phyloP scores from a whole-genome alignment of 75 land plant species.

The Sequoiadendron giganteum region DNA sequence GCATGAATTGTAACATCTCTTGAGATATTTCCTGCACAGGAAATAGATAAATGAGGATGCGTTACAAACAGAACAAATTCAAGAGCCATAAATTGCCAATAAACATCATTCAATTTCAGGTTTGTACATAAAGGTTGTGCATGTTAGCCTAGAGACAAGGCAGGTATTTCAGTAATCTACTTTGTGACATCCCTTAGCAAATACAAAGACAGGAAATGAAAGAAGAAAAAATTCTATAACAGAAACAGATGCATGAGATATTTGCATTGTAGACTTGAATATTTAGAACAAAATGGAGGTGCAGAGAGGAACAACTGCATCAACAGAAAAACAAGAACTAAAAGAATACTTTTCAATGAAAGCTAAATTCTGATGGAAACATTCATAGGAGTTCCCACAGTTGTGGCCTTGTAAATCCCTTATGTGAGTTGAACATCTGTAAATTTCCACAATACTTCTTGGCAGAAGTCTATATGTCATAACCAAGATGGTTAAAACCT shows the following conservation, averaged over 20 bases:
- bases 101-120: not conserved
- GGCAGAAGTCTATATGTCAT: not conserved
- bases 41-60: not conserved
- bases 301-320: not conserved
- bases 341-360: not conserved
- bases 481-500: not conserved
- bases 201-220: not conserved
- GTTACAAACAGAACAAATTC: not conserved
- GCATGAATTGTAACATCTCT: slow-evolving; percentile 80
- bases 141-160: not conserved
- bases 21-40: slow-evolving; percentile 54
- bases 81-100: not conserved
- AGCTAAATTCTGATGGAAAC: not conserved
- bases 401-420: not conserved
- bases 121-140: not conserved
- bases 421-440: not conserved
- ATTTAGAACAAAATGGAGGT: not conserved
- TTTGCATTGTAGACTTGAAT: not conserved
- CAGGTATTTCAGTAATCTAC: not conserved
- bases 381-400: not conserved
- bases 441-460: not conserved
- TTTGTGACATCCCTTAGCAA: not conserved
- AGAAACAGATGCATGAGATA: not conserved
- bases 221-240: not conserved
- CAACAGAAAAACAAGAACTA: not conserved